Evolutionary conservation across 495 filamentous ascomycete genomes (phyloP).

Genomic region (Opeltia flavorubescens): DNA sequence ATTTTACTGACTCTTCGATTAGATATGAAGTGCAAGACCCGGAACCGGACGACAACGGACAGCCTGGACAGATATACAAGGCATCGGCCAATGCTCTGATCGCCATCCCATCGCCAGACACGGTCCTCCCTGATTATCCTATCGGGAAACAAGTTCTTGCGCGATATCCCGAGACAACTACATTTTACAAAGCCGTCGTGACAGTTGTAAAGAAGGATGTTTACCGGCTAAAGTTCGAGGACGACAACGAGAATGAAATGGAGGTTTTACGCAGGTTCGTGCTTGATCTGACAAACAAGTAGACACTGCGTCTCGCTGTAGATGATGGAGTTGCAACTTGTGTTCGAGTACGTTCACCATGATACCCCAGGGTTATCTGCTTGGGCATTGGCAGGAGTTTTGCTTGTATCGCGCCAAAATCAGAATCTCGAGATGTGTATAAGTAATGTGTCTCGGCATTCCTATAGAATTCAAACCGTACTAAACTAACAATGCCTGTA

Average conservation of each 20-base stretch:
- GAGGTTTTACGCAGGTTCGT: slow-evolving; percentile 70
- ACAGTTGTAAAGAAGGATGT: slow-evolving; percentile 55
- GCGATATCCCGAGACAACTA: slow-evolving; percentile 82
- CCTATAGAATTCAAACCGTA: too few species aligned
- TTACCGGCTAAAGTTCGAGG: slow-evolving; percentile 66
- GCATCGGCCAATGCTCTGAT: slow-evolving; percentile 72
- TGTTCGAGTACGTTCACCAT: too few species aligned
- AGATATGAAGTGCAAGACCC: slow-evolving; percentile 92
- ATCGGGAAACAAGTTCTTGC: slow-evolving; percentile 70
- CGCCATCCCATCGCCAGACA: slow-evolving; percentile 52
- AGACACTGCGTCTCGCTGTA: not conserved
- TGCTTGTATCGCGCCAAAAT: too few species aligned
- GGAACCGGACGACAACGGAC: slow-evolving; percentile 68
- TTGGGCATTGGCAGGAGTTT: too few species aligned
- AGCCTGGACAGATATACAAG: slow-evolving; percentile 57
- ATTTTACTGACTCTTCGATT: slow-evolving; percentile 10
- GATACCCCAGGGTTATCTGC: too few species aligned
- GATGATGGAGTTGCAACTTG: too few species aligned
- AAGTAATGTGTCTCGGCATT: too few species aligned
- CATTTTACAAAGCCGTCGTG: slow-evolving; percentile 93
- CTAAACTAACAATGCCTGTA: too few species aligned
- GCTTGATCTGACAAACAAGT: slow-evolving; percentile 53
- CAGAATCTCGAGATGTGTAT: too few species aligned
- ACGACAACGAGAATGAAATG: slow-evolving; percentile 70
- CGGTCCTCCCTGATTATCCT: slow-evolving; percentile 53